These are phyloP conservation scores for Solanum medicagineum DNA, from an alignment of 257 asterid genomes.

Conservation along the genomic window DNA sequence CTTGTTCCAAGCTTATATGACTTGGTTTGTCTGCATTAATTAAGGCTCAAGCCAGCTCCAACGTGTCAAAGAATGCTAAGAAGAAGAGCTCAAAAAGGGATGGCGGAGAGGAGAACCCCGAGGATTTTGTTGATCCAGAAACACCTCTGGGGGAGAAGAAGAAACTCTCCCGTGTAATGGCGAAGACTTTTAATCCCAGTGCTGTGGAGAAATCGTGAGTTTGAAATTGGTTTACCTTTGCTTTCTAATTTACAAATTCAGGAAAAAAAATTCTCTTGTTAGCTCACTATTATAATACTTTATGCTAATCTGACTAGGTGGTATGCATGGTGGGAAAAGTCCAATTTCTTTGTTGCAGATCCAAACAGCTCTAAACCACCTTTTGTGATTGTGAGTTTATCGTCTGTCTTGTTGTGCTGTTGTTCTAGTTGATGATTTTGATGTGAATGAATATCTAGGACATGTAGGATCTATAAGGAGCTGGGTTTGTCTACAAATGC, in stretches of 20 bases:
- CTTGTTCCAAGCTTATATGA: background rate
- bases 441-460: background rate
- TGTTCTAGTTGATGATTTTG: background rate
- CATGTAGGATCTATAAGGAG: background rate
- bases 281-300: background rate
- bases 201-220: constrained; percentile 82
- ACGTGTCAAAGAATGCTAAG: constrained; percentile 50
- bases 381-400: constrained; percentile 72
- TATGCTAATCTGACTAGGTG: constrained; percentile 37
- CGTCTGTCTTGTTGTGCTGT: background rate
- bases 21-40: background rate
- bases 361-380: constrained; percentile 72
- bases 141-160: constrained; percentile 76
- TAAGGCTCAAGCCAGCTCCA: constrained; percentile 58
- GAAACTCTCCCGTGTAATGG: constrained; percentile 67
- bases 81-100: constrained; percentile 62
- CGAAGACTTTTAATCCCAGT: constrained; percentile 64
- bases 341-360: constrained; percentile 79
- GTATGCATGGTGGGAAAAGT: constrained; percentile 97
- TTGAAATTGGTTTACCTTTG: background rate
- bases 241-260: background rate
- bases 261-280: background rate
- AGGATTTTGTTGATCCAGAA: constrained; percentile 72
- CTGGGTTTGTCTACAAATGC: background rate
- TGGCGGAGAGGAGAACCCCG: constrained; percentile 55